Evolutionary conservation across 139 green algal species (phyloP), one percentile per base, ranked within the genome.

Genomic region (Gonium pectorale): DNA sequence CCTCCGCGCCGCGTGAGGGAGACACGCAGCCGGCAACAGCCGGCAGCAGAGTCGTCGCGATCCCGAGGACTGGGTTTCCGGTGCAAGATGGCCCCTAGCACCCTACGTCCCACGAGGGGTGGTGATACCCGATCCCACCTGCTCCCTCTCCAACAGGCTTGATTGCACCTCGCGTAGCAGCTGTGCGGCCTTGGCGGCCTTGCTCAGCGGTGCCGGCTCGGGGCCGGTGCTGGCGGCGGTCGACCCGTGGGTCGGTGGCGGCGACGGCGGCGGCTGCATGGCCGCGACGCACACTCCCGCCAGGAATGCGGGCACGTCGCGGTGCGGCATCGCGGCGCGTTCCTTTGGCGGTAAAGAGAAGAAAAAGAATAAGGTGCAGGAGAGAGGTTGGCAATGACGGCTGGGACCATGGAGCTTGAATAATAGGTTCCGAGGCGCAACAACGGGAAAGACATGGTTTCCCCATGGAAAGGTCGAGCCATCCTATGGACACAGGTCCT

Each of bases 111-210:
- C 21, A 19, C 22, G 54, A 19, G 54, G 21, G 21, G 21, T 27
- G 60, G 21, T 22, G 6, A 29, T 13, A 11, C n/a, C n/a, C 60
- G 29, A 19, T 2, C 79, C 21, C 67, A 92, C 86, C 80, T 93
- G 82, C 67, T 63, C 24, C 33, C 70, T 51, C 35, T 46, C 43
- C 26, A 51, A 22, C 22, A 93, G 29, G n/a, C 67, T 78, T 9
- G 35, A 9, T 81, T 93, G 87, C 64, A 92, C 80, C 68, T 92
- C 81, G 11, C 21, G 31, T 72, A 93, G 86, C 79, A 93, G 80
- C 86, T 60, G 22, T 7, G 54, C 31, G 40, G 37, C n/a, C 71
- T 77, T 79, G 41, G 35, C 66, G n/a, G n/a, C n/a, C n/a, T n/a
- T n/a, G n/a, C n/a, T n/a, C n/a, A n/a, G n/a, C n/a, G n/a, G 31